Evolutionary conservation across 23 red algal species (phyloP).

Genomic region (Agarophyton chilense): DNA sequence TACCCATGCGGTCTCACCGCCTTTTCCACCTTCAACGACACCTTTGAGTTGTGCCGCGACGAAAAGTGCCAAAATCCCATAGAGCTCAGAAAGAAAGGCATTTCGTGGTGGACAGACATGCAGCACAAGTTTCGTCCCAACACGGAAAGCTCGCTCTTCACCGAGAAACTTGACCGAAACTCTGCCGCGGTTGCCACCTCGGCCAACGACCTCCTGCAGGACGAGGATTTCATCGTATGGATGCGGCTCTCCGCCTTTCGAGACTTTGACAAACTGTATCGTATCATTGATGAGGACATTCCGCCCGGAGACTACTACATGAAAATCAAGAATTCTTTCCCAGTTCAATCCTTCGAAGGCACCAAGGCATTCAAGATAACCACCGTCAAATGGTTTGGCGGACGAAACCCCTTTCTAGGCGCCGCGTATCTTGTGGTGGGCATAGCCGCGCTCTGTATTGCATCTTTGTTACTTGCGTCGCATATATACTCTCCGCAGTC

Average conservation of each 20-base stretch:
- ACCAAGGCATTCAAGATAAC: constrained; percentile 70
- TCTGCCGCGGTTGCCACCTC: not conserved
- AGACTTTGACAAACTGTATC: constrained; percentile 74
- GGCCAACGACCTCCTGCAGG: constrained; percentile 45
- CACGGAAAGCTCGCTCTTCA: not conserved
- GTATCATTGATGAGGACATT: constrained; percentile 63
- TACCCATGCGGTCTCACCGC: constrained; percentile 83
- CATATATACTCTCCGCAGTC: constrained; percentile 40
- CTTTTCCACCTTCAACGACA: constrained; percentile 76
- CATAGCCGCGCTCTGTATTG: constrained; percentile 44
- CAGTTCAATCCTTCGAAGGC: constrained; percentile 61
- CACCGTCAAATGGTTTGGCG: constrained; percentile 80
- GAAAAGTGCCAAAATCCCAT: not conserved
- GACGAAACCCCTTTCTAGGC: constrained; percentile 69
- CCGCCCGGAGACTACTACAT: constrained; percentile 35
- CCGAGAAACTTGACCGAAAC: not conserved
- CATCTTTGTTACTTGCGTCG: constrained; percentile 42
- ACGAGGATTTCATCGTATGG: constrained; percentile 77
- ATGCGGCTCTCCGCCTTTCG: constrained; percentile 76
- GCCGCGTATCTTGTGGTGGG: constrained; percentile 68
- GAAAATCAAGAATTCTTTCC: constrained; percentile 58
- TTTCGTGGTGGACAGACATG: constrained; percentile 39
- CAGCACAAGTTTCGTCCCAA: constrained; percentile 46
- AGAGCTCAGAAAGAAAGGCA: constrained; percentile 5
- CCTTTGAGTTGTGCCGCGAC: constrained; percentile 57